These are phyloP conservation scores for Ampelocalamus luodianensis DNA, from an alignment of 176 grass and related monocot species.

Conservation along the genomic window DNA sequence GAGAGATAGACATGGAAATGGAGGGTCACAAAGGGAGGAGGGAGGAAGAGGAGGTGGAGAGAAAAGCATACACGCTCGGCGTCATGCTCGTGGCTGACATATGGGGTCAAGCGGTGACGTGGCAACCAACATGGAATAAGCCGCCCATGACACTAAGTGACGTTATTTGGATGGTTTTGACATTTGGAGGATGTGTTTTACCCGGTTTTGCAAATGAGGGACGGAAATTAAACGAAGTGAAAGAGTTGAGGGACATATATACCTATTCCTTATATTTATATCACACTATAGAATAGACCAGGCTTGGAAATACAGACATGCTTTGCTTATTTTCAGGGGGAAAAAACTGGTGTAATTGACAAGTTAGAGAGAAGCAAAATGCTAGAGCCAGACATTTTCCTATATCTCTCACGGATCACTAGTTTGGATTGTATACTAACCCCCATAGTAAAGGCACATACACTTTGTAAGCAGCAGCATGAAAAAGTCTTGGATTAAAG, in stretches of 20 bases:
- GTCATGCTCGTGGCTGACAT: too few species aligned
- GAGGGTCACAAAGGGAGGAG: not conserved
- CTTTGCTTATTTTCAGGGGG: conserved; percentile 7
- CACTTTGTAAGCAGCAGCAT: not conserved
- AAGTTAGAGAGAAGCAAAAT: not conserved
- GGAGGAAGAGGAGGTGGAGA: not conserved
- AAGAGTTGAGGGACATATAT: too few species aligned
- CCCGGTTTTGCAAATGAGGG: not conserved
- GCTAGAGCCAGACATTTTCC: not conserved
- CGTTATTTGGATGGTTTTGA: too few species aligned
- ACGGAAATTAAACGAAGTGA: too few species aligned
- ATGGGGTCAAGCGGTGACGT: too few species aligned
- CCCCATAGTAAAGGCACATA: conserved; percentile 19
- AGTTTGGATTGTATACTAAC: not conserved
- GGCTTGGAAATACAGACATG: not conserved
- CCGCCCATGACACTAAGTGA: too few species aligned
- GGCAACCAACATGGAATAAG: too few species aligned
- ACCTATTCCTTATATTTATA: not conserved
- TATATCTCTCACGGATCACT: conserved; percentile 13
- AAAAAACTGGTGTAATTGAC: not conserved
- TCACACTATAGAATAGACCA: conserved; percentile 13
- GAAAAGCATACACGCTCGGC: conserved; percentile 38
- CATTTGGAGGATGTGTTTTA: too few species aligned
- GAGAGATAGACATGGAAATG: not conserved
- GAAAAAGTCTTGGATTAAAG: not conserved